phyloP scores from a whole-genome alignment of 2,329 filamentous ascomycete genomes.

The Cercospora sesami region DNA sequence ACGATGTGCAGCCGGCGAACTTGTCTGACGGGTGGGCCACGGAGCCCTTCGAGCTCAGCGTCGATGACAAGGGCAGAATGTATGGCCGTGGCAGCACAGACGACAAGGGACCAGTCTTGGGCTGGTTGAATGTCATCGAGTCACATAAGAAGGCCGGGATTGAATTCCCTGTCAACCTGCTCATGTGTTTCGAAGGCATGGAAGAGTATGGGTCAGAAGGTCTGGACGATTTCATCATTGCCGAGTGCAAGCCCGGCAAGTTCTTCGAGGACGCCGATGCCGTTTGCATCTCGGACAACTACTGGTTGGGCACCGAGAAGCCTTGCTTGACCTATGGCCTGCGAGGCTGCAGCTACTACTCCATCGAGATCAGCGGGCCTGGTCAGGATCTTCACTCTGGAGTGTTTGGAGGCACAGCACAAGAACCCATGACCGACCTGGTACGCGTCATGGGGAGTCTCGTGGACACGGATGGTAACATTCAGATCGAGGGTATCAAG shows the following conservation, averaged over 20 bases:
- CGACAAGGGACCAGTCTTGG: slow-evolving; percentile 95
- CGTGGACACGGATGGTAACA: slow-evolving; percentile 88
- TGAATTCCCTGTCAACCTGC: slow-evolving; percentile 93
- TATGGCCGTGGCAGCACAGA: slow-evolving; percentile 93
- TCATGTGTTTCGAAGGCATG: slow-evolving; percentile 99
- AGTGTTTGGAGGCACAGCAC: slow-evolving; percentile 92
- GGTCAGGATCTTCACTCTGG: slow-evolving; percentile 94
- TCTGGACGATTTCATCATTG: slow-evolving; percentile 88
- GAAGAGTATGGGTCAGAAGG: slow-evolving; percentile 98
- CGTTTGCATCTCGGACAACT: slow-evolving; percentile 98
- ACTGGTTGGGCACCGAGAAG: slow-evolving; percentile 99
- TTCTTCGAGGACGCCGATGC: slow-evolving; percentile 96
- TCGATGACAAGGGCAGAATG: slow-evolving; percentile 93
- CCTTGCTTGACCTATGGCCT: slow-evolving; percentile 97
- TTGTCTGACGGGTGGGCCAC: slow-evolving; percentile 94
- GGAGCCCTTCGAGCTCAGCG: slow-evolving; percentile 83
- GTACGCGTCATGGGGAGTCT: slow-evolving; percentile 77
- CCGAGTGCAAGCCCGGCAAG: slow-evolving; percentile 72
- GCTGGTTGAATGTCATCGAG: slow-evolving; percentile 97
- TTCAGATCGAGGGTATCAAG: slow-evolving; percentile 88
- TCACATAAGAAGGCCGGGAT: slow-evolving; percentile 93
- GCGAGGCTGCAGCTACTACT: slow-evolving; percentile 97
- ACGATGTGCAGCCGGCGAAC: slow-evolving; percentile 94
- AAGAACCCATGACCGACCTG: slow-evolving; percentile 98
- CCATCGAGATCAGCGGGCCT: slow-evolving; percentile 83